Evolutionary conservation across 129 eudicot genomes (phyloP).

Genomic region (Centella asiatica): DNA sequence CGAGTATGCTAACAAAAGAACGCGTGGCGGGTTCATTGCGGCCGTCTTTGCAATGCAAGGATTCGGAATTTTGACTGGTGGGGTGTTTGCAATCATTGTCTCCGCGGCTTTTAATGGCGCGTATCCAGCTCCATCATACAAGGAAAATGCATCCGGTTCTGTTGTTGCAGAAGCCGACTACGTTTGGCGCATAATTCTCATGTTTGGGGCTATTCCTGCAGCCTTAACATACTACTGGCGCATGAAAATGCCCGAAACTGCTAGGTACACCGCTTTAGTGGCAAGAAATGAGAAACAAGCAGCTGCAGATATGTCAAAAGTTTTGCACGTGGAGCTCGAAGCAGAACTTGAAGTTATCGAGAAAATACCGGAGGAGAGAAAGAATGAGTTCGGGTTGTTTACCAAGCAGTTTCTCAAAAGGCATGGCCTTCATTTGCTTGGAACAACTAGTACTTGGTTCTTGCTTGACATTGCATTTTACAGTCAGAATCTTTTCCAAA

Average conservation of each 20-base stretch:
- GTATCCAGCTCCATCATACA: constrained; percentile 19
- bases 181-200: constrained; percentile 39
- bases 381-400: constrained; percentile 38
- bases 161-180: constrained; percentile 39
- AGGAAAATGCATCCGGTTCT: constrained; percentile 14
- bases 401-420: constrained; percentile 32
- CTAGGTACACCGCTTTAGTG: constrained; percentile 52
- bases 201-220: constrained; percentile 55
- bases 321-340: constrained; percentile 38
- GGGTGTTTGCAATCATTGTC: constrained; percentile 29
- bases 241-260: constrained; percentile 58
- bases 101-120: constrained; percentile 30
- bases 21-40: constrained; percentile 50
- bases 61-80: constrained; percentile 44
- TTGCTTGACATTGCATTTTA: constrained; percentile 51
- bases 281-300: constrained; percentile 47
- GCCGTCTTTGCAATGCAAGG: constrained; percentile 70
- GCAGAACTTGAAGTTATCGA: constrained; percentile 31
- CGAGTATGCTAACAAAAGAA: constrained; percentile 44
- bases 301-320: constrained; percentile 44
- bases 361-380: constrained; percentile 17
- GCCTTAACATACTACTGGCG: constrained; percentile 41
- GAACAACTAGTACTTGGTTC: constrained; percentile 51
- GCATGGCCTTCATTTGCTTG: constrained; percentile 51
- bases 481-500: constrained; percentile 54